Evolutionary conservation across 345 rosid species (phyloP).

Genomic region (Lumnitzera racemosa): DNA sequence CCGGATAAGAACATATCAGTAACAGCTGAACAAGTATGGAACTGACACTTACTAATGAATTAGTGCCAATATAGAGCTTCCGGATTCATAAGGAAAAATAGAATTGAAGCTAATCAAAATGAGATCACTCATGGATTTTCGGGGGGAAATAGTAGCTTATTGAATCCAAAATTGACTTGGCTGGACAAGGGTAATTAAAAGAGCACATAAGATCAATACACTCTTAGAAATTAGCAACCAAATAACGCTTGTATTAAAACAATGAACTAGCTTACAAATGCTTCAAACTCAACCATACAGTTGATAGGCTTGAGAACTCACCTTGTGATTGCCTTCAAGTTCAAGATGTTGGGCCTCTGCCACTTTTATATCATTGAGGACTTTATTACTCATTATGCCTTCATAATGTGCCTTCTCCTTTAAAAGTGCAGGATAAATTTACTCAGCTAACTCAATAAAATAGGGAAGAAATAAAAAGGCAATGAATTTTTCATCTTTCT

Average conservation of each 20-base stretch:
- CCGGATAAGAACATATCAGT: too few species aligned
- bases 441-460: conserved; percentile 1
- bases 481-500: background rate
- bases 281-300: conserved; percentile 8
- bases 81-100: conserved; percentile 5
- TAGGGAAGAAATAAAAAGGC: background rate
- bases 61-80: background rate
- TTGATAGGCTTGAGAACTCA: too few species aligned
- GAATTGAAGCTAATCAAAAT: background rate
- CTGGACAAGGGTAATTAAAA: too few species aligned
- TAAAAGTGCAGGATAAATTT: conserved; percentile 1
- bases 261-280: background rate
- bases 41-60: background rate
- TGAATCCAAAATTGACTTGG: too few species aligned
- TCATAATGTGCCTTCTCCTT: conserved; percentile 77
- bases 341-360: conserved; percentile 52
- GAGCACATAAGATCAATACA: too few species aligned
- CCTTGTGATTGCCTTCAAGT: conserved; percentile 57
- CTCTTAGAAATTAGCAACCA: background rate
- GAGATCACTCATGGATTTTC: too few species aligned
- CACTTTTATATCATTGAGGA: conserved; percentile 51
- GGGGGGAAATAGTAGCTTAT: too few species aligned
- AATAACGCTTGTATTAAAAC: background rate
- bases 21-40: background rate
- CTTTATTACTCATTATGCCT: conserved; percentile 64